These are phyloP conservation scores for Ballota nigra DNA, from an alignment of 257 asterid genomes.

Conservation along the genomic window DNA sequence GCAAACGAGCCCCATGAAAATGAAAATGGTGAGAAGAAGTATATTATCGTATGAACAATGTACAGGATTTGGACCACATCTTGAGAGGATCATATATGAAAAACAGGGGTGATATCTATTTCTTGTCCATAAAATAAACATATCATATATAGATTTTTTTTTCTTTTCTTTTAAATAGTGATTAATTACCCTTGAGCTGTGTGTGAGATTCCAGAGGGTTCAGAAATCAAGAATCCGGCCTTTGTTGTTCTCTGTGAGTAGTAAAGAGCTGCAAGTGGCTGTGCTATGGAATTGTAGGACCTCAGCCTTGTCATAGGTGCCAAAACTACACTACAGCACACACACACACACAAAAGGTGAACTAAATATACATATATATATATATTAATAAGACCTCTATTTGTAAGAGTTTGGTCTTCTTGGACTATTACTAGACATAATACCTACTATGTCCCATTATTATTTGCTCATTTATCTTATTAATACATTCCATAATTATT, in stretches of 20 bases:
- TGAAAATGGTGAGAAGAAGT: too few species aligned
- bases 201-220: constrained; percentile 40
- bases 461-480: too few species aligned
- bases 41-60: too few species aligned
- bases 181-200: constrained; percentile 31
- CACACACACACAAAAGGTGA: background rate
- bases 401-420: too few species aligned
- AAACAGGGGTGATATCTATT: background rate
- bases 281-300: constrained; percentile 39
- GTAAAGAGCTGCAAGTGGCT: constrained; percentile 45
- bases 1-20: too few species aligned
- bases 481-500: too few species aligned
- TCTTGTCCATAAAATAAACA: background rate
- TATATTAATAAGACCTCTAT: too few species aligned
- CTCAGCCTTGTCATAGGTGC: constrained; percentile 45
- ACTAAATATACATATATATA: too few species aligned
- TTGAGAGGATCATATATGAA: background rate
- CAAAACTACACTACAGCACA: constrained; percentile 37
- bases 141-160: too few species aligned
- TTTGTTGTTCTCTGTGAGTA: constrained; percentile 44
- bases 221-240: constrained; percentile 42
- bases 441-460: too few species aligned
- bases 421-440: too few species aligned
- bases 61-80: too few species aligned
- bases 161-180: background rate